Base-by-base conservation (phyloP, 257 asterid genomes). In the Gentiana macrophylla region DNA sequence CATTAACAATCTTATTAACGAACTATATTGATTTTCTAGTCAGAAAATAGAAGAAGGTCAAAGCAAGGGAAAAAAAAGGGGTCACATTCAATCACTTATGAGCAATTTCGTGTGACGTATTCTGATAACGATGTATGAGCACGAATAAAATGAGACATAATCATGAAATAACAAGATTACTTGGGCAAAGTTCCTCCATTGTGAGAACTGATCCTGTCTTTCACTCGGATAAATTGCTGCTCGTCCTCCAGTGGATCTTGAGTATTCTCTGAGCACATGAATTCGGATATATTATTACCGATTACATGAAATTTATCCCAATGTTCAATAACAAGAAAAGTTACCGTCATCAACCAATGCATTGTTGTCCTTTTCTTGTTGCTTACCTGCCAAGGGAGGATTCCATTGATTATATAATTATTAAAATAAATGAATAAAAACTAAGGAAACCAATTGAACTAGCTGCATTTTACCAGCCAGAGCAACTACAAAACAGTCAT, bases 241-340 rank as follows among this genome's bases (percentile, higher is more conserved):
- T 80, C 86, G 66, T 87, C 89, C 74, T 83, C 95, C 44, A 52
- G 84, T 55, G 86, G 83, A 76, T 87, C 95, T 75, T 84, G 94
- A 73, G 98, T 84, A 66, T 76, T 73, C 71, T 87, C 95, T 84
- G 81, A 24, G 67, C 43, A 47, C 15, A 62, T 59, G 59, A 58
- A 57, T 60, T 36, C 59, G 35, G 48, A 50, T 12, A 37, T 50
- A 53, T 71, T 55, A 75, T 36, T 67, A 61, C 57, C 52, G 57
- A 62, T 12, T 24, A 65, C 35, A 47, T 54, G 62, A 68, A 49
- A 34, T 67, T 33, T 56, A 44, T 61, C 15, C 34, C 60, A 65
- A 32, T 57, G 12, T 49, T 32, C 67, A 56, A 45, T 41, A 57
- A 12, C 32, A 10, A 62, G 57, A 24, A 47, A 34, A 43, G 47